Evolutionary conservation across 1,284 basidiomycete genomes (phyloP).

Genomic region (Ustilago cynodontis): DNA sequence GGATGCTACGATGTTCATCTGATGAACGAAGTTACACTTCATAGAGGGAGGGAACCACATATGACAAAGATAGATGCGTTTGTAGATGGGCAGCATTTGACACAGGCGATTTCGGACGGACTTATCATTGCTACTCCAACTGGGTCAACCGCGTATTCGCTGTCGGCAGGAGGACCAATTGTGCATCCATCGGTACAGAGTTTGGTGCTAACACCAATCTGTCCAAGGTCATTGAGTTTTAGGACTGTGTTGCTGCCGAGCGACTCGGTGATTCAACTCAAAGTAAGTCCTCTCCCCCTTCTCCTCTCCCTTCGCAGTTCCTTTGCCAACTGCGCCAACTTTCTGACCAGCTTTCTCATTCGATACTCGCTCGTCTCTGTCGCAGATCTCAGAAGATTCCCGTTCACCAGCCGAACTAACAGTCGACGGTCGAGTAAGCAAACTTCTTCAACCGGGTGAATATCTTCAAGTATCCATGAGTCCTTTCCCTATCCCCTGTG

Average conservation of each 20-base stretch:
- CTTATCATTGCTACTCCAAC: slow-evolving; percentile 95
- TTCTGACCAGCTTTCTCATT: too few relatives aligned
- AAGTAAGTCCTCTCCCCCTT: slow-evolving; percentile 74
- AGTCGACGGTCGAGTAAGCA: slow-evolving; percentile 89
- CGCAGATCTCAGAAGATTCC: slow-evolving; percentile 80
- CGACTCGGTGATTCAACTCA: slow-evolving; percentile 83
- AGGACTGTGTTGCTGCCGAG: slow-evolving; percentile 88
- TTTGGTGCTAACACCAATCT: slow-evolving; percentile 92
- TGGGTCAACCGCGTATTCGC: slow-evolving; percentile 94
- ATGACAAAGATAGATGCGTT: slow-evolving; percentile 93
- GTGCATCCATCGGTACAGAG: slow-evolving; percentile 92
- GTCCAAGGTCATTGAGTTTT: slow-evolving; percentile 91
- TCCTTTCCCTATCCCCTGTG: slow-evolving; percentile 88
- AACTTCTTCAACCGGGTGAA: slow-evolving; percentile 83
- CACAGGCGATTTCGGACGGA: slow-evolving; percentile 94
- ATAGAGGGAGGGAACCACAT: slow-evolving; percentile 90
- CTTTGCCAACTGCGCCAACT: slow-evolving; percentile 62
- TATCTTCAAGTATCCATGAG: slow-evolving; percentile 87
- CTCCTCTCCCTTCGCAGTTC: slow-evolving; percentile 66
- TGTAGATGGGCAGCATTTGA: slow-evolving; percentile 94
- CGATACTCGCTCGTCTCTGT: too few relatives aligned
- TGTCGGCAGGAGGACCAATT: slow-evolving; percentile 95
- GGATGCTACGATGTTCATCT: slow-evolving; percentile 82
- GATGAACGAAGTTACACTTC: slow-evolving; percentile 95
- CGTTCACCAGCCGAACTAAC: slow-evolving; percentile 88